phyloP scores from a whole-genome alignment of 2,329 filamentous ascomycete genomes.

The Cyanodermella asteris region DNA sequence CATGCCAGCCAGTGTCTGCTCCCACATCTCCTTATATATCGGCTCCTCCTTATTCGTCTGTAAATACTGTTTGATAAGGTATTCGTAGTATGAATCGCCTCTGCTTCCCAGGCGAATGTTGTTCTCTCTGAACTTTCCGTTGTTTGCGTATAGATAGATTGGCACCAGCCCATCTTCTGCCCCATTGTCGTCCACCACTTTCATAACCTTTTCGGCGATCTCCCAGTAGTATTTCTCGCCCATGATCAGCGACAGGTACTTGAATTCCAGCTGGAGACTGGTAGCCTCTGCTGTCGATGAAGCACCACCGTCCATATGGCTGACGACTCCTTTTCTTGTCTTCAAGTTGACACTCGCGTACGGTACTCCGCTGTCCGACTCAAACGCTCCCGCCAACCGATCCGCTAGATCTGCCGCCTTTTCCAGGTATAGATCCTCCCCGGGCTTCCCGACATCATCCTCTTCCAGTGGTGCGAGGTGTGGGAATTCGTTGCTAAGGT shows the following conservation, averaged over 20 bases:
- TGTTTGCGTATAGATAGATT: constrained; percentile 68
- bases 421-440: constrained; percentile 85
- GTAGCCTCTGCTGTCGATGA: constrained; percentile 89
- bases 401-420: constrained; percentile 88
- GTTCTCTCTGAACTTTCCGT: constrained; percentile 54
- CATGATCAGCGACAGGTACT: constrained; percentile 85
- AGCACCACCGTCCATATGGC: constrained; percentile 66
- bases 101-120: constrained; percentile 86
- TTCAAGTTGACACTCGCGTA: constrained; percentile 79
- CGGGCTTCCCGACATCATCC: constrained; percentile 47
- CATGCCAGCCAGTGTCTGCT: constrained; percentile 62
- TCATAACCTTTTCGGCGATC: constrained; percentile 73
- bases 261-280: constrained; percentile 84
- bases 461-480: constrained; percentile 53
- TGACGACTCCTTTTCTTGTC: constrained; percentile 51
- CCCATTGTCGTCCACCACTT: constrained; percentile 68
- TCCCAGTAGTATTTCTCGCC: constrained; percentile 89
- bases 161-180: constrained; percentile 65
- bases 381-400: constrained; percentile 66
- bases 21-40: constrained; percentile 82
- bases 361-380: constrained; percentile 67
- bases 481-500: constrained; percentile 68
- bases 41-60: constrained; percentile 75
- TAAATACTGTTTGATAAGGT: constrained; percentile 93
- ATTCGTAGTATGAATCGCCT: constrained; percentile 95